phyloP scores from a whole-genome alignment of 2,329 filamentous ascomycete genomes.

The Monilinia aucupariae region DNA sequence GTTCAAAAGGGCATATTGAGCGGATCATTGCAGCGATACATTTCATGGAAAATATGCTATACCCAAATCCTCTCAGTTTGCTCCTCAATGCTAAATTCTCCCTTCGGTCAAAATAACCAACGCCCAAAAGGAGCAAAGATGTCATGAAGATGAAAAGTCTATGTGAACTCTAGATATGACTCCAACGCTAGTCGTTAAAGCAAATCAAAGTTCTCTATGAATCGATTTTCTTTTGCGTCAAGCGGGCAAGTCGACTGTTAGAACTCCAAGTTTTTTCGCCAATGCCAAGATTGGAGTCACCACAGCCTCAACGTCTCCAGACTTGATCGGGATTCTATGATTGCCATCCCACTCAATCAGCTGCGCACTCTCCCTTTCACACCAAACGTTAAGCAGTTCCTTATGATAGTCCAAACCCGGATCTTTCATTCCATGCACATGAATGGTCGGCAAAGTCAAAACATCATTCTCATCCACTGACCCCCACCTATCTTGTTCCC shows the following conservation, averaged over 20 bases:
- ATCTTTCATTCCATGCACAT: slow-evolving; percentile 62
- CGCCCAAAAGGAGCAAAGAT: neutral
- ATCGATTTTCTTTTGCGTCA: neutral
- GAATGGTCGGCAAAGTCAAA: slow-evolving; percentile 55
- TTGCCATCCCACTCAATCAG: slow-evolving; percentile 69
- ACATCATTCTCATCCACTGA: slow-evolving; percentile 37
- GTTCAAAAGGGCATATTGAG: neutral
- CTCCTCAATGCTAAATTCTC: neutral
- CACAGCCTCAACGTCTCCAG: slow-evolving; percentile 55
- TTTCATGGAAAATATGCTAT: neutral
- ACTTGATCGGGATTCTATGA: slow-evolving; percentile 66
- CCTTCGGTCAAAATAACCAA: neutral
- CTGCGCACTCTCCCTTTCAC: slow-evolving; percentile 46
- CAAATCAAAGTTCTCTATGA: neutral
- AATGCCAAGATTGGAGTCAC: slow-evolving; percentile 41
- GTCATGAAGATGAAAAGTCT: neutral
- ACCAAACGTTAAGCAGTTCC: slow-evolving; percentile 53
- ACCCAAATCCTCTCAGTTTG: neutral
- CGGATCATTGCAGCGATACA: neutral
- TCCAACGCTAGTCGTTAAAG: neutral
- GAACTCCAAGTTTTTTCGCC: slow-evolving; percentile 7
- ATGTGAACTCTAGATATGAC: neutral
- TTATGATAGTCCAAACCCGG: slow-evolving; percentile 54
- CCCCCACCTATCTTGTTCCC: slow-evolving; percentile 30
- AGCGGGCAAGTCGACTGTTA: slow-evolving; percentile 3